Base-by-base conservation (phyloP, 257 asterid species). In the Perilla frutescens region DNA sequence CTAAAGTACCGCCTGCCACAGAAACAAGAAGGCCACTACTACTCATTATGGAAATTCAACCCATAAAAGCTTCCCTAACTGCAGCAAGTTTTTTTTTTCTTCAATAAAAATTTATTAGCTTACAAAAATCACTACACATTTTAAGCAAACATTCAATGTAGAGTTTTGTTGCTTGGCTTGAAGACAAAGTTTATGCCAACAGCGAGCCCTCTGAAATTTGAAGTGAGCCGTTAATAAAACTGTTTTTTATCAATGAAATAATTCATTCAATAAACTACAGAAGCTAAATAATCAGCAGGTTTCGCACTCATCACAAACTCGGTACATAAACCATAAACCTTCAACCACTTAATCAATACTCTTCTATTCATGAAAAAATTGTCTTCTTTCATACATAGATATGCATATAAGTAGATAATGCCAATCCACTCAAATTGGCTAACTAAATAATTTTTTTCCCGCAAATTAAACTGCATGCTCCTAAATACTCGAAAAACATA, bases 1-100 rank as follows among this genome's bases (percentile, higher is more conserved):
- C 81, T 57, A 49, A 31, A 15, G 76, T 71, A 69, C 78, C 84
- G 72, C 67, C 84, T 77, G 63, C 54, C 66, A 63, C 4, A 3
- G 37, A 79, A 69, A 53, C 72, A 75, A 45, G 9, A 76, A 59
- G 66, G 1, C 10, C 8, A 54, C 11, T 48, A 48, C 58, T 73
- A 69, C 58, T 44, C 54, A 12, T 61, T 39, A 69, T 63, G 67
- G 56, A 51, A 57, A 49, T 40, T 50, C 12, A 73, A 37, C 47
- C 44, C 10, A 75, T 9, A 60, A 49, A 51, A 61, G 4, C 3
- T 51, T 54, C 57, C 12, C 10, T 40, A 8, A 11, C n/a, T n/a
- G 34, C 54, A 39, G 11, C 2, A 32, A 20, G 31, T 36, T 48
- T 55, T 6, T 11, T 40, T 37, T 58, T 20, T 8, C 36, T 40